Base-by-base conservation (phyloP, 768 basidiomycete genomes). In the Amanita exitialis region DNA sequence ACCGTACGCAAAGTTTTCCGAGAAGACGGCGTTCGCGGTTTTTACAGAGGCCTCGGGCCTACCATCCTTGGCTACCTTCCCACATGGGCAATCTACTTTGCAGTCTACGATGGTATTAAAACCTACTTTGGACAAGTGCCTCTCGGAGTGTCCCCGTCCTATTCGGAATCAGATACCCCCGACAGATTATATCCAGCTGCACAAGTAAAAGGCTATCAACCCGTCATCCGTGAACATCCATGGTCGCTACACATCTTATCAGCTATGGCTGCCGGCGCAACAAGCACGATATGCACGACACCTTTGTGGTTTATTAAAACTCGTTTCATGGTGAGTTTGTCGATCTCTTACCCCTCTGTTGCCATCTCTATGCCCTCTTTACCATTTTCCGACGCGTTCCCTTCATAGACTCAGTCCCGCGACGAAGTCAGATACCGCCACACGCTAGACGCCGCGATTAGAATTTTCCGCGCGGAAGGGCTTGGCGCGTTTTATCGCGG, bases 241-340 rank as follows among this genome's bases (percentile, higher is more conserved):
- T 90, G 88, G 90, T 74, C 82, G 4, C 69, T 90, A 4, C 95
- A 99, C 59, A 88, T 99, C 54, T 64, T 91, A 5, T 95, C 96
- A 5, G 94, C 96, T 4, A 97, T 99, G 95, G 75, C 80, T 39
- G 96, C 95, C 1, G 96, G 96, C 10, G 94, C 90, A 4, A 73
- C 86, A 16, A 94, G 95, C 61, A 96, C 96, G 5, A 80, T 91
- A 47, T 85, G 85, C 60, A 98, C 96, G 21, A 97, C 91, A 67
- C 96, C 96, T 0, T 66, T 99, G 6, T 99, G 96, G 96, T 92
- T 99, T 37, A 93, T 99, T 66, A 98, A 97, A 73, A 98, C 95
- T 20, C 82, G 96, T 25, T 97, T 98, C 70, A 98, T 98, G 96
- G 95, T 95, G 59, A 44, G 27, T 16, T 7, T 56, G 61, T 54